phyloP scores from a whole-genome alignment of 768 basidiomycete species.

The Cantharellus anzutake region DNA sequence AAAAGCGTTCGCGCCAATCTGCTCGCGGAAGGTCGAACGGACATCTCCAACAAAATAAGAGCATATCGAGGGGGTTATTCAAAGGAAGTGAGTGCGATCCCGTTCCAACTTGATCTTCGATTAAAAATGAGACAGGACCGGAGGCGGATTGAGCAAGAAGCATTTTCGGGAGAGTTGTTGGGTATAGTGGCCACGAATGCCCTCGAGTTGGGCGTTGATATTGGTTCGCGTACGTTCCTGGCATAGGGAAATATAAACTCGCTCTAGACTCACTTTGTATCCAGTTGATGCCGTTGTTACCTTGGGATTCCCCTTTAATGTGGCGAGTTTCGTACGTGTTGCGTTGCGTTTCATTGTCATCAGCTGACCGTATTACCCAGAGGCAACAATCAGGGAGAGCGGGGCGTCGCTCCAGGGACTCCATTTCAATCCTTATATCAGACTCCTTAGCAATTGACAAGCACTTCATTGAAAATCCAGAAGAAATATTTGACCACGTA shows the following conservation, averaged over 20 bases:
- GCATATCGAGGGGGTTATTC: slow-evolving; percentile 78
- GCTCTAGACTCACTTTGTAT: neutral
- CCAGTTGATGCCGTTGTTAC: slow-evolving; percentile 78
- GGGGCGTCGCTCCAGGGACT: slow-evolving; percentile 62
- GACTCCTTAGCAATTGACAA: slow-evolving; percentile 53
- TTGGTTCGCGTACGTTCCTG: slow-evolving; percentile 24
- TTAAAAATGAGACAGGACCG: slow-evolving; percentile 35
- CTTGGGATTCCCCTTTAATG: slow-evolving; percentile 61
- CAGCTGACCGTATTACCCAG: slow-evolving; percentile 20
- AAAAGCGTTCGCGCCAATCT: slow-evolving; percentile 31
- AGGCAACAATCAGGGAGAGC: slow-evolving; percentile 81
- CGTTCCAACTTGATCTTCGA: neutral
- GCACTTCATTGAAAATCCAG: slow-evolving; percentile 50
- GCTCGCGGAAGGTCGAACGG: slow-evolving; percentile 51
- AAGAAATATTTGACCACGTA: slow-evolving; percentile 43
- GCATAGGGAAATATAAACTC: neutral
- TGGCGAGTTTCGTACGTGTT: slow-evolving; percentile 57
- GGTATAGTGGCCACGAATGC: slow-evolving; percentile 85
- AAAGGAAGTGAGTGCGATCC: slow-evolving; percentile 28
- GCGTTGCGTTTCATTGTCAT: neutral
- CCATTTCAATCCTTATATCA: slow-evolving; percentile 54
- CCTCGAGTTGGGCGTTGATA: slow-evolving; percentile 81
- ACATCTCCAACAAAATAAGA: slow-evolving; percentile 58
- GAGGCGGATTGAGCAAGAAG: slow-evolving; percentile 65
- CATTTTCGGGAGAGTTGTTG: slow-evolving; percentile 65